Conservation (phyloP, 208 protist genomes). For the Wallacemonas sp. region DNA sequence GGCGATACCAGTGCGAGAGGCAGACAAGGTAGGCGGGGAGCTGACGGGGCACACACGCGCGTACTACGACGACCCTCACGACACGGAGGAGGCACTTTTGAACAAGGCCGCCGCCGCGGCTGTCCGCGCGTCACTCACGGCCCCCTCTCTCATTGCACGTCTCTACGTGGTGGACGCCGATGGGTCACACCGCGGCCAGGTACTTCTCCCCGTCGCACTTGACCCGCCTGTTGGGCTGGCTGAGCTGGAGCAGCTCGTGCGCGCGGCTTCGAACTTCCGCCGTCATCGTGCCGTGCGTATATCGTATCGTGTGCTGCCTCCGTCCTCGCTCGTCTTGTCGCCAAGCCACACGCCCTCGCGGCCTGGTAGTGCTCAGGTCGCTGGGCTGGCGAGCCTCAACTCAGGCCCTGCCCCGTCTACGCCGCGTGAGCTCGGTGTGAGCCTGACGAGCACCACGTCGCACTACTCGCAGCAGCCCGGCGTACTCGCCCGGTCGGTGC, state of each 20-base stretch:
- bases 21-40: background rate
- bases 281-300: conserved; percentile 26
- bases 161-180: conserved; percentile 12
- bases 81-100: background rate
- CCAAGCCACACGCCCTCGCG: background rate
- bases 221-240: conserved; percentile 31
- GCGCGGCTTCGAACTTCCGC: conserved; percentile 20
- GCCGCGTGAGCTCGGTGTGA: background rate
- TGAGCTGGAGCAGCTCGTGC: conserved; percentile 40
- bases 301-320: conserved; percentile 38
- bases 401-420: background rate
- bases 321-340: background rate
- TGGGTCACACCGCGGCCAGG: conserved; percentile 7
- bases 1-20: too few species aligned
- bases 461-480: conserved; percentile 15
- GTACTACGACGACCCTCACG: too few species aligned
- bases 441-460: conserved; percentile 13
- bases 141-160: background rate
- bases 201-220: conserved; percentile 9
- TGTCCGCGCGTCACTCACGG: background rate
- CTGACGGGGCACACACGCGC: background rate
- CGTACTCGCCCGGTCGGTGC: background rate
- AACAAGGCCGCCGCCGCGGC: background rate
- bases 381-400: background rate
- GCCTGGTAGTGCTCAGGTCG: background rate